These are phyloP conservation scores for Debaryomyces nepalensis DNA, from an alignment of 1,139 yeast species.

Conservation along the genomic window DNA sequence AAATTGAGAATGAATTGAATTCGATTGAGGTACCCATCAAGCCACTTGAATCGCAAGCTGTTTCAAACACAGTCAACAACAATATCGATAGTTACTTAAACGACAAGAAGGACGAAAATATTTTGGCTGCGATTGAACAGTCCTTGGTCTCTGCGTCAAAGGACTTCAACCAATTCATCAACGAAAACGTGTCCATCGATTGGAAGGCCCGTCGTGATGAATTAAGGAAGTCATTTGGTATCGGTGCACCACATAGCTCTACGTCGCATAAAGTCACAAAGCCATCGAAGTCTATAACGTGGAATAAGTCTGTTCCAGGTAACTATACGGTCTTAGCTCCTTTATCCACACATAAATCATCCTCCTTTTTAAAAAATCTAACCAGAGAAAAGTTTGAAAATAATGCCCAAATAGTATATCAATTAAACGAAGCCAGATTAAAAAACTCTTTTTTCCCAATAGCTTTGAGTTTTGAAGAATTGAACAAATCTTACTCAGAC, in stretches of 20 bases:
- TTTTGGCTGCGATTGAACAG: constrained; percentile 82
- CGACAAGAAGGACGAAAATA: constrained; percentile 79
- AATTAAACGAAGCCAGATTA: constrained; percentile 72
- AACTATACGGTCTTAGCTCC: constrained; percentile 43
- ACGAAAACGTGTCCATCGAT: constrained; percentile 73
- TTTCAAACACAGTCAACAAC: constrained; percentile 11
- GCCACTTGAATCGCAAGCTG: constrained; percentile 14
- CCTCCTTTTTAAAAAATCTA: constrained; percentile 36
- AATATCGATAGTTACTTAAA: constrained; percentile 61
- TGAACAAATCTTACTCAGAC: constrained; percentile 55
- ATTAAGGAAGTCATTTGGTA: constrained; percentile 69
- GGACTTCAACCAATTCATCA: constrained; percentile 81
- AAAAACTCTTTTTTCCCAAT: constrained; percentile 53
- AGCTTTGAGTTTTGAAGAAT: constrained; percentile 56
- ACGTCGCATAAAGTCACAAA: constrained; percentile 17
- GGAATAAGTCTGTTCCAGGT: constrained; percentile 46
- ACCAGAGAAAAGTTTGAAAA: constrained; percentile 68
- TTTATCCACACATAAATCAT: constrained; percentile 24
- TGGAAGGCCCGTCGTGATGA: constrained; percentile 82
- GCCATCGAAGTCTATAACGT: constrained; percentile 29
- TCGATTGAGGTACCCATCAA: constrained; percentile 31
- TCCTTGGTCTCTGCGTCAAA: constrained; percentile 73
- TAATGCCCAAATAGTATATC: constrained; percentile 72
- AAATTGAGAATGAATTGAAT: constrained; percentile 71
- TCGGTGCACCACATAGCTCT: constrained; percentile 17